Conservation (phyloP, 2,329 filamentous ascomycete genomes). For the Leptosphaerulina australis region DNA sequence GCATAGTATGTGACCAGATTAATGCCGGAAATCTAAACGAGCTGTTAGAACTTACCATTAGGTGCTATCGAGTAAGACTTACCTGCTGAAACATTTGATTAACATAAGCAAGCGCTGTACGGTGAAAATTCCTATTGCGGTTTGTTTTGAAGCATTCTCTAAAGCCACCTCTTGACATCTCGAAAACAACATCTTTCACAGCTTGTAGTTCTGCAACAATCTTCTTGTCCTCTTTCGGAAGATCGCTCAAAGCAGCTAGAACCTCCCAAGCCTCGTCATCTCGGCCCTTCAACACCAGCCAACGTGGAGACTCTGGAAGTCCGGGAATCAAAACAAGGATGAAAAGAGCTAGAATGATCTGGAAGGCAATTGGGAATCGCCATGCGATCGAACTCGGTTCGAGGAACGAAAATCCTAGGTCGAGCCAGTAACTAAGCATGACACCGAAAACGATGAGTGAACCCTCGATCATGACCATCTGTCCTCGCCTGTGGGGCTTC, state of each 20-base stretch:
- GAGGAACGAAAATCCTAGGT: slow-evolving; percentile 58
- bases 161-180: slow-evolving; percentile 56
- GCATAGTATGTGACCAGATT: slow-evolving; percentile 53
- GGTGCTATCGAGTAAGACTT: neutral
- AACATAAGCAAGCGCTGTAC: slow-evolving; percentile 51
- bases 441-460: slow-evolving; percentile 55
- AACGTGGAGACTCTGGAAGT: slow-evolving; percentile 53
- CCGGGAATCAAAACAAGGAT: slow-evolving; percentile 57
- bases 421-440: slow-evolving; percentile 51
- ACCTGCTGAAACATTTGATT: slow-evolving; percentile 56
- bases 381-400: slow-evolving; percentile 49
- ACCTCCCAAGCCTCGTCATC: slow-evolving; percentile 53
- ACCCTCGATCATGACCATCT: slow-evolving; percentile 56
- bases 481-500: slow-evolving; percentile 54
- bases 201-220: slow-evolving; percentile 46
- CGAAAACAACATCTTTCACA: slow-evolving; percentile 47
- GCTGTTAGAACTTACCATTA: slow-evolving; percentile 49
- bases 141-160: slow-evolving; percentile 64
- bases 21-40: slow-evolving; percentile 53
- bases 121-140: slow-evolving; percentile 53
- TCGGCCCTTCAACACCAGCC: slow-evolving; percentile 59
- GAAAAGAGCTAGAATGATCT: slow-evolving; percentile 63
- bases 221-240: slow-evolving; percentile 47
- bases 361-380: slow-evolving; percentile 61
- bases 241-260: slow-evolving; percentile 47